A percentile compares a stretch with the other conserved stretches of the same genome.
Conservation (phyloP, 2,329 filamentous ascomycete genomes). For the Cladophialophora psammophila region DNA sequence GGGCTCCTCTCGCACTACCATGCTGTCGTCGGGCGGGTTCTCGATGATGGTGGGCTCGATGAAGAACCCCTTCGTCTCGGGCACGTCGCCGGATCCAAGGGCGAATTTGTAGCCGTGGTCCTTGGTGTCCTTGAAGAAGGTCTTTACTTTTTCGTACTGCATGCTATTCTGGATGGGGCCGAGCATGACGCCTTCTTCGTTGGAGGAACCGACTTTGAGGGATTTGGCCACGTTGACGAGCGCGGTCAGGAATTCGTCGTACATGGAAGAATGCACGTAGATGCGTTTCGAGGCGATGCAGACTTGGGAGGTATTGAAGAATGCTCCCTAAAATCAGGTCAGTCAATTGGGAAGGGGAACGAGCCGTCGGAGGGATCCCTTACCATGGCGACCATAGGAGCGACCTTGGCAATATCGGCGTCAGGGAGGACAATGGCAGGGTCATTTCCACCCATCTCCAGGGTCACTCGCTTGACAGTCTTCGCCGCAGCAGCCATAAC, state of each 20-base stretch:
- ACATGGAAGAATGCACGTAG: slow-evolving; percentile 65
- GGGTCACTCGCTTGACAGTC: slow-evolving; percentile 66
- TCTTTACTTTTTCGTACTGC: slow-evolving; percentile 68
- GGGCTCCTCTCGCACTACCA: slow-evolving; percentile 52
- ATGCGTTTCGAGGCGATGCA: slow-evolving; percentile 62
- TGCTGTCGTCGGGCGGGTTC: slow-evolving; percentile 40
- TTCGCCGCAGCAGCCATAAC: slow-evolving; percentile 61
- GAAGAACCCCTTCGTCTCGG: slow-evolving; percentile 56
- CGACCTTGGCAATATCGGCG: slow-evolving; percentile 61
- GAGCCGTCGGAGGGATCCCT: not conserved
- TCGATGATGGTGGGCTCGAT: slow-evolving; percentile 58
- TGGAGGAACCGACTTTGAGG: slow-evolving; percentile 43
- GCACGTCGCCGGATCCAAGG: slow-evolving; percentile 53
- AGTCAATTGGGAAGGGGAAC: not conserved
- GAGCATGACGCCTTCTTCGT: slow-evolving; percentile 56
- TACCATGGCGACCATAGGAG: slow-evolving; percentile 56
- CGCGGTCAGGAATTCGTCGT: slow-evolving; percentile 56
- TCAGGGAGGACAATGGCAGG: slow-evolving; percentile 65
- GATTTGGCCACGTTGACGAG: slow-evolving; percentile 50
- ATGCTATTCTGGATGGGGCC: slow-evolving; percentile 71
- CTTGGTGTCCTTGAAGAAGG: slow-evolving; percentile 63
- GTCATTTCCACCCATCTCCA: slow-evolving; percentile 70
- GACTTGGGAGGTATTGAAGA: slow-evolving; percentile 66
- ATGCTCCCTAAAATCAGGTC: slow-evolving; percentile 48
- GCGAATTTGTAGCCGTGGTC: slow-evolving; percentile 63